Percentiles rank a stretch among this genome's conserved stretches.
Conservation (phyloP, 1,284 basidiomycete species). For the Ceratobasidium sp. region DNA sequence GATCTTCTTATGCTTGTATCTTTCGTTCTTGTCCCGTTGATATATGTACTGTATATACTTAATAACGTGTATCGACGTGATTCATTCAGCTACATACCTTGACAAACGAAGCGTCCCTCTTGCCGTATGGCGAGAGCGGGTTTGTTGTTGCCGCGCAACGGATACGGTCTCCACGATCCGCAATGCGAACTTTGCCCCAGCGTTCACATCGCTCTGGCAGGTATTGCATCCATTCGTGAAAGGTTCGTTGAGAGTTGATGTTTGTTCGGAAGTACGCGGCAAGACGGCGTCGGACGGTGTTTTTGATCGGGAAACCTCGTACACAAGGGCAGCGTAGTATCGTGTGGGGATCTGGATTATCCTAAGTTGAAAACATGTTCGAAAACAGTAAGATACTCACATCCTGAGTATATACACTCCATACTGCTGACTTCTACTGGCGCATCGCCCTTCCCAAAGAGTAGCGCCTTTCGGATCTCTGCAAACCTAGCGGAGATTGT, state of each 20-base stretch:
- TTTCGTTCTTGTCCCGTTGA: constrained; percentile 13
- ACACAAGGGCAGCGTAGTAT: background rate
- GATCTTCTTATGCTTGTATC: background rate
- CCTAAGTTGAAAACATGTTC: background rate
- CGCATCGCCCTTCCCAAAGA: background rate
- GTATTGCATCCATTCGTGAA: constrained; percentile 10
- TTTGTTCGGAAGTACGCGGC: constrained; percentile 4
- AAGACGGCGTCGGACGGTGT: background rate
- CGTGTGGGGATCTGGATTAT: constrained; percentile 7
- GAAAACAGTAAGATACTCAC: background rate
- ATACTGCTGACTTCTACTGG: background rate
- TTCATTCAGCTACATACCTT: constrained; percentile 1
- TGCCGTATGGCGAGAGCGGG: background rate
- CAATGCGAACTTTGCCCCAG: constrained; percentile 24
- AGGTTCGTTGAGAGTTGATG: constrained; percentile 7
- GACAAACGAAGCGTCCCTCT: background rate
- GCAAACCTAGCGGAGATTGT: background rate
- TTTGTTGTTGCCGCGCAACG: background rate
- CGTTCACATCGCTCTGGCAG: background rate
- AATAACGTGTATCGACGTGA: background rate
- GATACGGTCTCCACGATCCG: background rate
- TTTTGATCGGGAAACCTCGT: background rate
- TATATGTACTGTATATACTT: background rate
- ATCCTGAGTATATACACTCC: constrained; percentile 3
- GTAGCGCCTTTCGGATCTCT: background rate